Evolutionary conservation across 2,329 filamentous ascomycete species (phyloP), one percentile per base, ranked within the genome.

Genomic region (Zymoseptoria pseudotritici): DNA sequence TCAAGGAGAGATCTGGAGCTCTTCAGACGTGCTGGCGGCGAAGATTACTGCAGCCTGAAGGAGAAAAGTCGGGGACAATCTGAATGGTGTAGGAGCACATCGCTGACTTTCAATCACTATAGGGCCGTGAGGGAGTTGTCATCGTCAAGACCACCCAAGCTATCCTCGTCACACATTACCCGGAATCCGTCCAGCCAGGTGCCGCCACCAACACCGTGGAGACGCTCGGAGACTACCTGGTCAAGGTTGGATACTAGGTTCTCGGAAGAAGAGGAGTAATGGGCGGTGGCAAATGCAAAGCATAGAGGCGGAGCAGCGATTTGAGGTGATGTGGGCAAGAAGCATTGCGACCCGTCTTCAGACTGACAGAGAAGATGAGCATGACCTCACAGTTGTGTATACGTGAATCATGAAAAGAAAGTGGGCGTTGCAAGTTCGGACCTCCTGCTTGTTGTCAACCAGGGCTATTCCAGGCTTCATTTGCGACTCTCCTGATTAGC

Each of bases 71-170:
- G 21, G n/a, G 17, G 24, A 20, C 20, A n/a, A 49, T 21, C 13
- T 26, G 49, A 21, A 50, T n/a, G 36, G n/a, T 42, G 19, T 17
- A 22, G 17, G 20, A 46, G 17, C 31, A 36, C 9, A 51, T 50
- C 20, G 58, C 58, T 60, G 26, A 61, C 46, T 50, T 20, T 49
- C 17, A 21, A 20, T 8, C n/a, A 31, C 22, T 17, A 29, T 64
- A 90, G 87, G 91, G 89, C 69, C 90, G 87, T 74, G 84, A 87
- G 73, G 94, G 94, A 66, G 78, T 96, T 71, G 82, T 88, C 73
- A 84, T 94, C 70, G 86, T 87, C 77, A 96, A 95, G 82, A 95
- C 93, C 71, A 87, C 83, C 72, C 88, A 95, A 78, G 90, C 91
- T 68, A 86, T 97, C 75, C 84, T 99, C 73, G 79, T 99, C 74